Evolutionary conservation across 2,329 filamentous ascomycete species (phyloP).

Genomic region (Aschersonia sp.): DNA sequence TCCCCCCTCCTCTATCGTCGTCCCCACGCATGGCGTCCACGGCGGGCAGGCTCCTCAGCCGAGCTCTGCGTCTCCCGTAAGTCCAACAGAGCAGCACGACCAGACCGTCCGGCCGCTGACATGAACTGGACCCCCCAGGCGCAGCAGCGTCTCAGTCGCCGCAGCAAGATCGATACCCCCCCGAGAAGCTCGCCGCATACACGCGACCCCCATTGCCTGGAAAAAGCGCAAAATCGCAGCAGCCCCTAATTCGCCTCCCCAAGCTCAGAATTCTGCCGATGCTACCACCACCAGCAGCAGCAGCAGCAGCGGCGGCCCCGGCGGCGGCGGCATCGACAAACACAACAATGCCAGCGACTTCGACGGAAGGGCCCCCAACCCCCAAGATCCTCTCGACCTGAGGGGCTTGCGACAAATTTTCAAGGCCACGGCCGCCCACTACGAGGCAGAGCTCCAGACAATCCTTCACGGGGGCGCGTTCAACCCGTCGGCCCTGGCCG

Average conservation of each 20-base stretch:
- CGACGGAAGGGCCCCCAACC: slow-evolving; percentile 11
- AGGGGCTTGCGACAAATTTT: slow-evolving; percentile 31
- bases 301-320: too few species aligned
- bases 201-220: slow-evolving; percentile 11
- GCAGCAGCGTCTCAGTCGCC: not conserved
- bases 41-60: slow-evolving; percentile 1
- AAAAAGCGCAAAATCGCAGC: slow-evolving; percentile 25
- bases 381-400: slow-evolving; percentile 32
- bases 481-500: slow-evolving; percentile 33
- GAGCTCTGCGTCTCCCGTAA: slow-evolving; percentile 6
- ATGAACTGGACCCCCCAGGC: not conserved
- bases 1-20: not conserved
- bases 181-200: slow-evolving; percentile 13
- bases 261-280: too few species aligned
- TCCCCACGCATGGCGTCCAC: slow-evolving; percentile 1
- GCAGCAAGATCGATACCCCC: not conserved
- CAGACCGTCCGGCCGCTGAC: not conserved
- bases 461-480: slow-evolving; percentile 32
- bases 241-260: slow-evolving; percentile 10
- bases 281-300: too few species aligned
- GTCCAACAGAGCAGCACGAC: not conserved
- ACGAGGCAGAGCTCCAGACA: slow-evolving; percentile 25
- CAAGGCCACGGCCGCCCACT: slow-evolving; percentile 24
- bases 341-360: too few species aligned
- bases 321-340: too few species aligned